Percentiles rank a stretch among this genome's conserved stretches.
These are phyloP conservation scores for Gentiana dahurica DNA, from an alignment of 257 asterid species.

Conservation along the genomic window DNA sequence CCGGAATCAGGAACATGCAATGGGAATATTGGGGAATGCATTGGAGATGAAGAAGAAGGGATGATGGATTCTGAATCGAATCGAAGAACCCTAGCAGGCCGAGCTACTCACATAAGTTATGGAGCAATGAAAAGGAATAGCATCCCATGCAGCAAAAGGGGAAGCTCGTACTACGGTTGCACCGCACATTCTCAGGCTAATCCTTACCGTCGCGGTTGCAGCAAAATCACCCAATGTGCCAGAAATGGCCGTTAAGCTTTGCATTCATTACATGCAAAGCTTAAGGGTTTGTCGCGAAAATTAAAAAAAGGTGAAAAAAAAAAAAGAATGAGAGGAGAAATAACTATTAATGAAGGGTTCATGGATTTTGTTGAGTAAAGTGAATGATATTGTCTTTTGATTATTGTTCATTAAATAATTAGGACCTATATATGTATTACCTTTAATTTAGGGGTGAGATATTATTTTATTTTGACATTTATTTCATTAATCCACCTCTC, in stretches of 20 bases:
- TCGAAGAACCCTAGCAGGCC: constrained; percentile 12
- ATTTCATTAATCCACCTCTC: no score
- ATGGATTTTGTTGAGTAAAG: no score
- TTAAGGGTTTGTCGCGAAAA: no score
- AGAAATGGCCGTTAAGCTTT: constrained; percentile 3
- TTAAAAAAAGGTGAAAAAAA: no score
- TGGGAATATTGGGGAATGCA: constrained; percentile 11
- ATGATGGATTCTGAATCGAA: constrained; percentile 21
- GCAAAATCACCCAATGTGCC: constrained; percentile 13
- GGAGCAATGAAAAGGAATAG: constrained; percentile 20
- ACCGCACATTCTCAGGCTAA: constrained; percentile 12
- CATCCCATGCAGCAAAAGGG: constrained; percentile 22
- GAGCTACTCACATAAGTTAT: constrained; percentile 16
- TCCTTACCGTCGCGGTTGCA: constrained; percentile 41
- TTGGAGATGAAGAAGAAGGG: constrained; percentile 14
- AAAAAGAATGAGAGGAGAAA: no score
- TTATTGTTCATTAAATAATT: no score
- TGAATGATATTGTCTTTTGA: no score
- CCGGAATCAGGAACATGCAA: background rate
- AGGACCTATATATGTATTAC: no score
- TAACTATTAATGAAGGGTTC: no score
- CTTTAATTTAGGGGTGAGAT: no score
- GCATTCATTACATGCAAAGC: no score
- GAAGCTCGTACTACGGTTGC: constrained; percentile 33
- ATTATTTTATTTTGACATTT: no score